Evolutionary conservation across 2,329 filamentous ascomycete species (phyloP).

Genomic region (Penicillium aurantiogriseum): DNA sequence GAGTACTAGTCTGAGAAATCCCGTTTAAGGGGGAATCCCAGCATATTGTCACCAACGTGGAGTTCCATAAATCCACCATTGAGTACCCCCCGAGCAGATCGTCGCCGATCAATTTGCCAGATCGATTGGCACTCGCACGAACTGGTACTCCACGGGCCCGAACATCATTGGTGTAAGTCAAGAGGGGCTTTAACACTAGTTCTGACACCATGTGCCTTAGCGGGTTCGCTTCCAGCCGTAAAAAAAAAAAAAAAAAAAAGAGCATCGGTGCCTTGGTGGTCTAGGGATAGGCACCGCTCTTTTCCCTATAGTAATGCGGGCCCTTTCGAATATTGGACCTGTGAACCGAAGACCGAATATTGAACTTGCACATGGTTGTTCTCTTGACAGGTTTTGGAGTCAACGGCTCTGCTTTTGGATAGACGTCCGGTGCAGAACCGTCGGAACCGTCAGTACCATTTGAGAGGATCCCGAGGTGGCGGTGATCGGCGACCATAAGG

Average conservation of each 20-base stretch:
- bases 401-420: conserved; percentile 18
- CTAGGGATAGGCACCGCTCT: neutral
- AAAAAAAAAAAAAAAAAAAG: neutral
- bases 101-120: conserved; percentile 18
- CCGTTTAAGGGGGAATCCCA: neutral
- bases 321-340: neutral
- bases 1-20: neutral
- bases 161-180: conserved; percentile 17
- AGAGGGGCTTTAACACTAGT: conserved; percentile 18
- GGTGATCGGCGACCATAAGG: conserved; percentile 20
- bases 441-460: conserved; percentile 2
- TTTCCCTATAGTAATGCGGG: neutral
- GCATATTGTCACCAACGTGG: neutral
- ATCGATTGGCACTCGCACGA: conserved; percentile 26
- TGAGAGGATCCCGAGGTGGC: conserved; percentile 1
- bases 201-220: conserved; percentile 18
- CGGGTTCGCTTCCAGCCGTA: conserved; percentile 8
- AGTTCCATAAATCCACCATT: conserved; percentile 22
- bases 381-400: neutral
- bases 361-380: neutral
- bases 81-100: conserved; percentile 29
- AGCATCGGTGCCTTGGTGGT: conserved; percentile 1
- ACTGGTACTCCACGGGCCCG: conserved; percentile 16
- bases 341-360: neutral
- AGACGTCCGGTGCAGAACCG: conserved; percentile 8